phyloP scores from a whole-genome alignment of 306 rosid species.

The Potentilla sterilis region DNA sequence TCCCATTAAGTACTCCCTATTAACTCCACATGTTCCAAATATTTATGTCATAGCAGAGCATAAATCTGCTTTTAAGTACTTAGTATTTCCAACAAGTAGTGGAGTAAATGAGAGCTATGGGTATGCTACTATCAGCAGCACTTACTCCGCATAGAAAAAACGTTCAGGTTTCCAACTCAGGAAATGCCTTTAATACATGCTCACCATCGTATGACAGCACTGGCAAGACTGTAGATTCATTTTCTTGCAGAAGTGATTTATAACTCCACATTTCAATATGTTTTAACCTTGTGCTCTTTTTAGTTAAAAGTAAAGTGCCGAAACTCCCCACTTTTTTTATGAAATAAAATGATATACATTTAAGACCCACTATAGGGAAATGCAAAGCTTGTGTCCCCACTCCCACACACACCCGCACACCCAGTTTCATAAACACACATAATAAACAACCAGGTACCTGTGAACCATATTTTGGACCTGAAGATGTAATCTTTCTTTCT shows the following conservation, averaged over 20 bases:
- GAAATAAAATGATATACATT: background rate
- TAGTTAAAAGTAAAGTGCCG: background rate
- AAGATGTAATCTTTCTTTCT: slow-evolving; percentile 59
- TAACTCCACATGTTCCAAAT: background rate
- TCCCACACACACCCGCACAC: background rate
- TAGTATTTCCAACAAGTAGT: background rate
- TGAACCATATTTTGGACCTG: slow-evolving; percentile 71
- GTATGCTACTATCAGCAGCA: background rate
- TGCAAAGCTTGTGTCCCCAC: background rate
- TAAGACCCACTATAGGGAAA: background rate
- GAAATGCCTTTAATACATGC: background rate
- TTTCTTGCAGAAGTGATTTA: background rate
- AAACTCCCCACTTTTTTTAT: background rate
- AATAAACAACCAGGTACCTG: slow-evolving; percentile 45
- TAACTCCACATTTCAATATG: background rate
- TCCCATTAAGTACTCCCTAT: background rate
- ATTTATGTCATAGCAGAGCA: background rate
- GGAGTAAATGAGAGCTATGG: background rate
- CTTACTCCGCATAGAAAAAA: no score
- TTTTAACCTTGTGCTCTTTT: background rate
- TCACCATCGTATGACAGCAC: background rate
- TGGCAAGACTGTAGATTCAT: background rate
- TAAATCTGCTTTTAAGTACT: background rate
- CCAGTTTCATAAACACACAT: background rate
- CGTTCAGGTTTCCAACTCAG: background rate